phyloP scores from a whole-genome alignment of 257 asterid genomes.

The Craterostigma plantagineum region DNA sequence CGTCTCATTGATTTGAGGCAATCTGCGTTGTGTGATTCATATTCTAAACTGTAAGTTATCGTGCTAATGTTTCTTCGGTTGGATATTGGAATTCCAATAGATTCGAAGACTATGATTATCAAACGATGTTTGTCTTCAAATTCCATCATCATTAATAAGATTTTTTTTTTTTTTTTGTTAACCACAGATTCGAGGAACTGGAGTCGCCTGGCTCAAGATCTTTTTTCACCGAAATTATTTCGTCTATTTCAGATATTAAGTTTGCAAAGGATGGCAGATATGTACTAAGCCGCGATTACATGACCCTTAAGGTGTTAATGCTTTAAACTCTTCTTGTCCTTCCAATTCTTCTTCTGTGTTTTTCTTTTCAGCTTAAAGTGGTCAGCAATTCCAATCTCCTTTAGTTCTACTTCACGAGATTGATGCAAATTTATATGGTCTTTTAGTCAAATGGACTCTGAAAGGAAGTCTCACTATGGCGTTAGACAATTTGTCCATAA shows the following conservation, averaged over 20 bases:
- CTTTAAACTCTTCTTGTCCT: neutral
- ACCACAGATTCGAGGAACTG: slow-evolving; percentile 86
- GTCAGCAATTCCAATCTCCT: neutral
- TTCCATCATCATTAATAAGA: neutral
- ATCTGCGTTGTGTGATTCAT: slow-evolving; percentile 77
- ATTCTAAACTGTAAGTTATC: slow-evolving; percentile 54
- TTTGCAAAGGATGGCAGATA: slow-evolving; percentile 89
- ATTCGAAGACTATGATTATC: too few relatives aligned
- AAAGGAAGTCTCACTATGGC: too few relatives aligned
- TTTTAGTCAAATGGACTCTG: too few relatives aligned
- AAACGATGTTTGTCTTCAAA: too few relatives aligned
- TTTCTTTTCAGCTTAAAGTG: neutral
- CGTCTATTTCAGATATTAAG: slow-evolving; percentile 96
- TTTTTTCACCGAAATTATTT: slow-evolving; percentile 98
- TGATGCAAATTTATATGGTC: too few relatives aligned
- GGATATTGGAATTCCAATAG: too few relatives aligned
- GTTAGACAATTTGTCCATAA: too few relatives aligned
- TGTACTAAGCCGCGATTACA: slow-evolving; percentile 94
- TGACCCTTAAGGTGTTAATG: slow-evolving; percentile 83
- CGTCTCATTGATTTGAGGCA: slow-evolving; percentile 88
- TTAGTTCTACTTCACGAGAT: too few relatives aligned
- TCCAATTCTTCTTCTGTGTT: neutral
- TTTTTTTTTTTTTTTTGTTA: too few relatives aligned
- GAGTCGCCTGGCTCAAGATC: slow-evolving; percentile 98
- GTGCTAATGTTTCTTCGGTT: too few relatives aligned